Conservation (phyloP, 2,329 filamentous ascomycete species). For the Talaromyces sp. region DNA sequence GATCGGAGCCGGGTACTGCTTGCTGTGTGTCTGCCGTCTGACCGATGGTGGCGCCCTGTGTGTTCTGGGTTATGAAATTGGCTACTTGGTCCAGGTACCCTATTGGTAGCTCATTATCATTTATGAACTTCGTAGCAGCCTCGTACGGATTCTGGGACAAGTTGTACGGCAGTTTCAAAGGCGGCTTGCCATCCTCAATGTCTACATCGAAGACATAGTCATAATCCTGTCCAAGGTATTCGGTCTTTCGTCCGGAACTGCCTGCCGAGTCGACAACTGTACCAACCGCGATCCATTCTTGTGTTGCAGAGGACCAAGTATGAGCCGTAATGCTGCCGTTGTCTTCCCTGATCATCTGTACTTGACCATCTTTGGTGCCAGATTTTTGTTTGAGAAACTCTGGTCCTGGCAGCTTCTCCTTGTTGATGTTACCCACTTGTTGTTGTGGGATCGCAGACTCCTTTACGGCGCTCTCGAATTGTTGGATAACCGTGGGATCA, state of each 20-base stretch:
- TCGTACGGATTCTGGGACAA: constrained; percentile 90
- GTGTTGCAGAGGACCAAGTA: constrained; percentile 71
- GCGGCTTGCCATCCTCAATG: constrained; percentile 88
- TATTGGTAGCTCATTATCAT: constrained; percentile 81
- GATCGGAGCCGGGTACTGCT: constrained; percentile 57
- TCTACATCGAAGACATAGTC: constrained; percentile 97
- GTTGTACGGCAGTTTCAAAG: constrained; percentile 92
- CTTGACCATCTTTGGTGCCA: constrained; percentile 94
- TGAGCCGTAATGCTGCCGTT: constrained; percentile 83
- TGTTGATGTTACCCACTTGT: constrained; percentile 78
- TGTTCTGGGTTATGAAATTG: constrained; percentile 88
- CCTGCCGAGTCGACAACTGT: constrained; percentile 87
- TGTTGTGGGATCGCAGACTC: constrained; percentile 84
- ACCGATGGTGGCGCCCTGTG: constrained; percentile 79
- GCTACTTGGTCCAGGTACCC: constrained; percentile 87
- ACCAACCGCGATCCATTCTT: constrained; percentile 84
- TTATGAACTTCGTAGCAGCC: constrained; percentile 83
- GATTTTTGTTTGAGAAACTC: constrained; percentile 78
- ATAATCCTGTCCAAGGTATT: constrained; percentile 80
- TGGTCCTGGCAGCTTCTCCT: constrained; percentile 83
- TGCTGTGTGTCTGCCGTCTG: constrained; percentile 48
- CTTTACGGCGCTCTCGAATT: constrained; percentile 79
- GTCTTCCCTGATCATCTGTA: constrained; percentile 81
- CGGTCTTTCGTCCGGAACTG: constrained; percentile 73
- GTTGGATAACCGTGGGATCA: constrained; percentile 61